Percentiles rank a stretch among this genome's conserved stretches.
Conservation (phyloP, 352 stramenopile genomes). For the Phytophthora ramorum region DNA sequence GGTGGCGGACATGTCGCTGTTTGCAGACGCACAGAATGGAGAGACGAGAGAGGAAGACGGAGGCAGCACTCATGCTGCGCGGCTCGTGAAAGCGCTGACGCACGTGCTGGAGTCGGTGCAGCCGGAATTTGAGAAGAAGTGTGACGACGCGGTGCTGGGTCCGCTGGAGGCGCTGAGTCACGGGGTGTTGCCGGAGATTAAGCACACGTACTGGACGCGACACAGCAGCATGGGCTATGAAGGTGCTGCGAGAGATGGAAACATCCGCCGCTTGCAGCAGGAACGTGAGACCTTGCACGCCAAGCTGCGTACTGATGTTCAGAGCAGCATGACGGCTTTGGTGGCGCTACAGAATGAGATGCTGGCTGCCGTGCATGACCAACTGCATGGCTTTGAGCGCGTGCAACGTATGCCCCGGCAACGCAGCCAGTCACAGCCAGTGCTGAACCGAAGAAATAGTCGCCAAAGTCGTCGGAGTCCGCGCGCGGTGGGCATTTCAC, state of each 20-base stretch:
- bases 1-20: constrained; percentile 60
- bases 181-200: constrained; percentile 71
- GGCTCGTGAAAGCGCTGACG: constrained; percentile 38
- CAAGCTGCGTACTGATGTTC: constrained; percentile 53
- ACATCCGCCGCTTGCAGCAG: constrained; percentile 54
- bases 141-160: constrained; percentile 49
- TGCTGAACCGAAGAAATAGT: constrained; percentile 28
- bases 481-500: constrained; percentile 5
- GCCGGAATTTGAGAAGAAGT: constrained; percentile 51
- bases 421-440: constrained; percentile 27
- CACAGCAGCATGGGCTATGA: constrained; percentile 37
- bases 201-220: constrained; percentile 81
- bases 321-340: constrained; percentile 59
- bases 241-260: constrained; percentile 29
- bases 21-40: constrained; percentile 22
- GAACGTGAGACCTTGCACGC: constrained; percentile 58
- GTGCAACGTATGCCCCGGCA: constrained; percentile 27
- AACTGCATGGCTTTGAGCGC: constrained; percentile 43
- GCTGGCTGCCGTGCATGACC: constrained; percentile 42
- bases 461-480: constrained; percentile 4
- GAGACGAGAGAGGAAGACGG: constrained; percentile 4
- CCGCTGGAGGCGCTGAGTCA: constrained; percentile 52
- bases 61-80: constrained; percentile 21
- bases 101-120: constrained; percentile 46
- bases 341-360: constrained; percentile 59